These are phyloP conservation scores for Phyllosticta citrichinensis DNA, from an alignment of 2,329 filamentous ascomycete species.

Conservation along the genomic window DNA sequence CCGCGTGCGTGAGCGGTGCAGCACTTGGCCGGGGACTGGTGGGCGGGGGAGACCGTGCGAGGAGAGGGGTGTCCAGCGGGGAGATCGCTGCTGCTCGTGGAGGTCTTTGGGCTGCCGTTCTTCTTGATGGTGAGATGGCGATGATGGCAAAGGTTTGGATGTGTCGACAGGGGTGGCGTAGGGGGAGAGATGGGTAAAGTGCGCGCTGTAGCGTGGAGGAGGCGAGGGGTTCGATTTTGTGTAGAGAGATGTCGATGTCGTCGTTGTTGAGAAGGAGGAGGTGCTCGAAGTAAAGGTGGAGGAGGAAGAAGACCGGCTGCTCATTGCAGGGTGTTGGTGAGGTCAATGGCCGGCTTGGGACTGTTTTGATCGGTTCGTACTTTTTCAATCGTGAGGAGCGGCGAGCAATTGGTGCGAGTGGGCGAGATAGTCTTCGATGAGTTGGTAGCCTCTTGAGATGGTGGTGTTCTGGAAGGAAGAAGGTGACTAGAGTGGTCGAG, in stretches of 20 bases:
- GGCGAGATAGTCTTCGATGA: no score
- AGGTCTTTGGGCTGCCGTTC: background rate
- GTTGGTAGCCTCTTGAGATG: background rate
- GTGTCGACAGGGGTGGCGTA: background rate
- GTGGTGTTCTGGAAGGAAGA: background rate
- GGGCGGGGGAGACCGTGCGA: background rate
- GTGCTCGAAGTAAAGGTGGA: background rate
- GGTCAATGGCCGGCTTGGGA: background rate
- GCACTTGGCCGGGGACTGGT: background rate
- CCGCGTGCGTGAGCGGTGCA: background rate
- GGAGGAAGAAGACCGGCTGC: background rate
- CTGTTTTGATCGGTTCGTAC: background rate
- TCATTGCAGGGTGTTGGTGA: background rate
- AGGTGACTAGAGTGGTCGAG: background rate
- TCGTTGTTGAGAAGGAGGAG: background rate
- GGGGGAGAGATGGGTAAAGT: background rate
- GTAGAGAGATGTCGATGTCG: background rate
- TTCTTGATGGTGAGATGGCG: background rate
- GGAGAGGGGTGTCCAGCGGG: background rate
- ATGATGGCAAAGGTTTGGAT: background rate
- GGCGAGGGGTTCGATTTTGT: background rate
- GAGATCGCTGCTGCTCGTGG: background rate
- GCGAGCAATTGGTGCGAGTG: background rate
- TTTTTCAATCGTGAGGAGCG: background rate
- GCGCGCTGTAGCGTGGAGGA: background rate